Conservation (phyloP, 345 rosid species). For the Gossypium thurberi region DNA sequence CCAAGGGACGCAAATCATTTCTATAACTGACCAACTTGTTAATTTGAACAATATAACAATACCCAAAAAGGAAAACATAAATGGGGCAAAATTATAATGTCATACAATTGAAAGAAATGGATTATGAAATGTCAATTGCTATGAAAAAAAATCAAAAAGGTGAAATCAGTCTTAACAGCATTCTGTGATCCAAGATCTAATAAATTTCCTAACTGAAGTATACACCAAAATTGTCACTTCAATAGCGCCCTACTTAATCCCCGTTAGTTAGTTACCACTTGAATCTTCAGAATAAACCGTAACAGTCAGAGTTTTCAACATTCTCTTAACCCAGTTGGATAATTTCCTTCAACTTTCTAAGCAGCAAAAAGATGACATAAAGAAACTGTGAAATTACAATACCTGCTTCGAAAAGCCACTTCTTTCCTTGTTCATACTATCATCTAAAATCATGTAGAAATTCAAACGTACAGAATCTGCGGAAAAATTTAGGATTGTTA, state of each 20-base stretch:
- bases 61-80: background rate
- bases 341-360: background rate
- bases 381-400: background rate
- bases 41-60: background rate
- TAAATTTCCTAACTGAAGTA: constrained; percentile 19
- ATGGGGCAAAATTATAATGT: constrained; percentile 4
- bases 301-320: background rate
- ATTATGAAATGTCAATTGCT: constrained; percentile 12
- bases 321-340: background rate
- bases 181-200: constrained; percentile 19
- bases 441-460: constrained; percentile 9
- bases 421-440: background rate
- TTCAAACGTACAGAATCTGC: constrained; percentile 19
- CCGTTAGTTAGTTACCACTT: background rate
- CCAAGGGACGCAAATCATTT: background rate
- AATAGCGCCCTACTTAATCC: background rate
- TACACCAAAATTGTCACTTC: constrained; percentile 27
- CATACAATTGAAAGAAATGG: constrained; percentile 26
- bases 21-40: background rate
- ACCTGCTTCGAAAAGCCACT: constrained; percentile 22
- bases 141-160: background rate
- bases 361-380: background rate
- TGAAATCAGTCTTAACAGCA: background rate
- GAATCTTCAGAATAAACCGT: background rate
- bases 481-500: constrained; percentile 2